Percentiles rank a stretch among this genome's conserved stretches.
These are phyloP conservation scores for Bonia amplexicaulis DNA, from an alignment of 176 grass and related monocot species.

Conservation along the genomic window DNA sequence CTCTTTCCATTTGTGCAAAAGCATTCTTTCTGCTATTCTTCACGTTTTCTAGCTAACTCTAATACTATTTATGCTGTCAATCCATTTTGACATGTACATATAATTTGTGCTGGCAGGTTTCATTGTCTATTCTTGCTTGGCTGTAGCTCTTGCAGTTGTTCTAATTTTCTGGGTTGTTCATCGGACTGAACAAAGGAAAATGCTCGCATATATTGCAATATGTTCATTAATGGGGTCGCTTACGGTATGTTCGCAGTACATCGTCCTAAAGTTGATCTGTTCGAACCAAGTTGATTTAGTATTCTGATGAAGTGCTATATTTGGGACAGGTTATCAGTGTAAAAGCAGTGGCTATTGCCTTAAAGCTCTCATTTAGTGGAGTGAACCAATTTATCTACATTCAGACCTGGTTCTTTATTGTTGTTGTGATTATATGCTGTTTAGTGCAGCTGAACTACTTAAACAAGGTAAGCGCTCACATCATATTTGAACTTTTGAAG, in stretches of 20 bases:
- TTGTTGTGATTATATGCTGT: slow-evolving; percentile 64
- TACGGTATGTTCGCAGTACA: slow-evolving; percentile 49
- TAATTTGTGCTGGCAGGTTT: slow-evolving; percentile 50
- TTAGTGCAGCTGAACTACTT: slow-evolving; percentile 87
- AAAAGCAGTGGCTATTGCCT: slow-evolving; percentile 86
- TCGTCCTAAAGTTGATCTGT: slow-evolving; percentile 1
- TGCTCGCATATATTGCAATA: slow-evolving; percentile 88
- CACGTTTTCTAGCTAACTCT: not conserved
- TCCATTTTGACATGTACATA: slow-evolving; percentile 11
- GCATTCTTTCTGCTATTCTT: not conserved
- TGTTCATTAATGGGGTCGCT: slow-evolving; percentile 95
- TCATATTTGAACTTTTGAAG: not conserved
- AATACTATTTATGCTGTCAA: not conserved
- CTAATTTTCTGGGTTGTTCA: slow-evolving; percentile 73
- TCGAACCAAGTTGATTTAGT: not conserved
- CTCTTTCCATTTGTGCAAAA: not conserved
- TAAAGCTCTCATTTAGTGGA: slow-evolving; percentile 78
- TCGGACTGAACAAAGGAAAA: slow-evolving; percentile 65
- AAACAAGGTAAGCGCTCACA: slow-evolving; percentile 63
- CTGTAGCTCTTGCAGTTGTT: slow-evolving; percentile 46
- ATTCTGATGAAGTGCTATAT: slow-evolving; percentile 7
- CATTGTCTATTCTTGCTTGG: slow-evolving; percentile 74
- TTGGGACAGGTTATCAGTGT: slow-evolving; percentile 80
- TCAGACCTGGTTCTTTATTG: slow-evolving; percentile 82
- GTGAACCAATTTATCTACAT: slow-evolving; percentile 79